Conservation (phyloP, 345 rosid genomes). For the Syzygium oleosum region DNA sequence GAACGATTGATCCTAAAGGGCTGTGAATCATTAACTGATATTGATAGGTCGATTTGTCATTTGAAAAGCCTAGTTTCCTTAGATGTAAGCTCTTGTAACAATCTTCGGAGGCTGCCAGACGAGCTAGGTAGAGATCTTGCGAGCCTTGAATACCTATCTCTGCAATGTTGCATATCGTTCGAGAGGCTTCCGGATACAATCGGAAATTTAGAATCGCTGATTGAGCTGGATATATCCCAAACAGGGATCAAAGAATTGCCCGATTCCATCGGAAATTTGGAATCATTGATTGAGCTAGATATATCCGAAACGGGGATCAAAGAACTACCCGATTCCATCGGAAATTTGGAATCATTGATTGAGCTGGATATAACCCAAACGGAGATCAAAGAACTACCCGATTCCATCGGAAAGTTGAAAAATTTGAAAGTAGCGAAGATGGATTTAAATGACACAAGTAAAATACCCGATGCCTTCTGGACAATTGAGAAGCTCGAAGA, state of each 20-base stretch:
- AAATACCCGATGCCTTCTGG: background rate
- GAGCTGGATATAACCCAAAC: background rate
- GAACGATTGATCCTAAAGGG: rapidly evolving
- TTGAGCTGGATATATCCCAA: too few relatives aligned
- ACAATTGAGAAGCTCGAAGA: background rate
- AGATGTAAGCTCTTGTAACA: rapidly evolving
- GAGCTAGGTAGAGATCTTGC: background rate
- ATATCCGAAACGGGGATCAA: rapidly evolving
- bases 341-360: background rate
- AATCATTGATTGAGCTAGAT: too few relatives aligned
- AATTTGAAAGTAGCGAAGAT: background rate
- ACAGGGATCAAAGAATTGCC: background rate
- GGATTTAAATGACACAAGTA: rapidly evolving
- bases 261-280: rapidly evolving
- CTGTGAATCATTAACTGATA: rapidly evolving
- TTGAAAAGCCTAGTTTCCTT: background rate
- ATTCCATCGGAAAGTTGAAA: background rate
- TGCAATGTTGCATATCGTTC: rapidly evolving
- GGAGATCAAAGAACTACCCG: background rate
- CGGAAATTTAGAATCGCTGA: background rate
- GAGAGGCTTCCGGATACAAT: background rate
- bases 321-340: too few relatives aligned
- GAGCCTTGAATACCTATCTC: background rate
- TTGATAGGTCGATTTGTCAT: background rate
- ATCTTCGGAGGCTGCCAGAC: background rate